Conservation (phyloP, 805 yeast species). For the Teunomyces aglyptinius region DNA sequence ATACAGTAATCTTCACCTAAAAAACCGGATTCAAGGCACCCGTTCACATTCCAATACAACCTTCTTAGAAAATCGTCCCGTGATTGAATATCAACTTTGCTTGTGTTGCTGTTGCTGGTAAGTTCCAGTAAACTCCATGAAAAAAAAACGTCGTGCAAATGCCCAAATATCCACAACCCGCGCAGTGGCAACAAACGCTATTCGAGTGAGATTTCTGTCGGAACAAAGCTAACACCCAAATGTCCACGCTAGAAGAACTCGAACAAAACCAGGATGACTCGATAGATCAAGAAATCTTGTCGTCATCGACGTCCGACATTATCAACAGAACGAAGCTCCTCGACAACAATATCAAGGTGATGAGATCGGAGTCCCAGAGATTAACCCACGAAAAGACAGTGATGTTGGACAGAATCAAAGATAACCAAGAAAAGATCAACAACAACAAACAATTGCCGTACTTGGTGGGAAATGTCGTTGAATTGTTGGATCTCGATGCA, state of each 20-base stretch:
- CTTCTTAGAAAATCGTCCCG: no score
- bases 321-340: slow-evolving; percentile 80
- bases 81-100: no score
- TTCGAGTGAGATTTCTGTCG: background rate
- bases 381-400: slow-evolving; percentile 88
- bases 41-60: no score
- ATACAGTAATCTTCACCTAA: no score
- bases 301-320: slow-evolving; percentile 77
- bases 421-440: slow-evolving; percentile 92
- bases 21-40: no score
- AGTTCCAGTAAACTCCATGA: no score
- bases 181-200: slow-evolving; percentile 4
- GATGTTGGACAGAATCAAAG: slow-evolving; percentile 91
- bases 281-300: slow-evolving; percentile 78
- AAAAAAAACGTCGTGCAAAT: background rate
- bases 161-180: background rate
- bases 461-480: slow-evolving; percentile 94
- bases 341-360: slow-evolving; percentile 93
- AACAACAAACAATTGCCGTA: slow-evolving; percentile 95
- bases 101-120: no score
- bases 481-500: slow-evolving; percentile 81
- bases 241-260: slow-evolving; percentile 86
- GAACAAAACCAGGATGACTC: slow-evolving; percentile 51
- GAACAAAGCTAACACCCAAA: slow-evolving; percentile 19
- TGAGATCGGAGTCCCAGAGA: slow-evolving; percentile 88